Percentiles rank a stretch among this genome's conserved stretches.
These are phyloP conservation scores for Sutorius australiensis DNA, from an alignment of 768 basidiomycete genomes.

Conservation along the genomic window DNA sequence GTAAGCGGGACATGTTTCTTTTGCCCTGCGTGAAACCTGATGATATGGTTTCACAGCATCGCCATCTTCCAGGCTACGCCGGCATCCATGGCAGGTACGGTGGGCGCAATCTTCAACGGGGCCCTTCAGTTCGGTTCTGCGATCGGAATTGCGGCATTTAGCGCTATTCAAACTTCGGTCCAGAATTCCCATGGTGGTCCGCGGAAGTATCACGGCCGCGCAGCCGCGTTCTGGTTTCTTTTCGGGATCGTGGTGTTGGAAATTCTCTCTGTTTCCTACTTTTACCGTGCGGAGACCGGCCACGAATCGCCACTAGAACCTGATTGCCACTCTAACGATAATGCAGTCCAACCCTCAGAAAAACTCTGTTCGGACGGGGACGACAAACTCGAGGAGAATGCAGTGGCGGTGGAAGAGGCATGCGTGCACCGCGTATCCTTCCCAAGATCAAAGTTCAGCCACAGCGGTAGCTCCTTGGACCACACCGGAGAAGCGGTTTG, in stretches of 20 bases:
- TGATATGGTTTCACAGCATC: slow-evolving; percentile 32
- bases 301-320: not conserved
- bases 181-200: slow-evolving; percentile 33
- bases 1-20: slow-evolving; percentile 28
- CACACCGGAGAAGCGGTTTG: not conserved
- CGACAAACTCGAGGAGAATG: not conserved
- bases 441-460: not conserved
- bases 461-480: not conserved
- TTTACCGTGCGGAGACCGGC: slow-evolving; percentile 30
- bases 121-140: slow-evolving; percentile 51
- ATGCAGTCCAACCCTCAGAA: not conserved
- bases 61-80: slow-evolving; percentile 49
- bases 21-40: not conserved
- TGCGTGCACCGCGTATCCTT: not conserved
- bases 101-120: slow-evolving; percentile 54
- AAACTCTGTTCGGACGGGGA: not conserved
- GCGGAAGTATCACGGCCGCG: slow-evolving; percentile 37
- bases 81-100: slow-evolving; percentile 46
- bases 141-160: slow-evolving; percentile 45
- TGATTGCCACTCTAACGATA: not conserved
- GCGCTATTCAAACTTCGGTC: slow-evolving; percentile 46
- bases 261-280: slow-evolving; percentile 30
- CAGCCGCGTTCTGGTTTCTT: slow-evolving; percentile 20
- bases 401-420: too few relatives aligned
- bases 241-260: slow-evolving; percentile 10